Evolutionary conservation across 306 rosid species (phyloP).

Genomic region (Lathyrus oleraceus): DNA sequence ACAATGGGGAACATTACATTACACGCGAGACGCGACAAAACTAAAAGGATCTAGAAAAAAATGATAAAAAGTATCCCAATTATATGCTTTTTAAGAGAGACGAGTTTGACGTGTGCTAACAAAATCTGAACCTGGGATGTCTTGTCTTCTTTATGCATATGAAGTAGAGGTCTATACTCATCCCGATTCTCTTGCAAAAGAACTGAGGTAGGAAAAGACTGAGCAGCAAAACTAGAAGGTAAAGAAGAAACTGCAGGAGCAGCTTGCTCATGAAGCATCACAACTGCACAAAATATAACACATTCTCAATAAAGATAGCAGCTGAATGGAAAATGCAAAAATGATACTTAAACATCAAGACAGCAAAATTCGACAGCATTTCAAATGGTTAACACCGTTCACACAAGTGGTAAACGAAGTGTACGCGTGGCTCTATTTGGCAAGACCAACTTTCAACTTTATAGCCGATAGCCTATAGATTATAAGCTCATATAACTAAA

Average conservation of each 20-base stretch:
- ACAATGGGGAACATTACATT: neutral
- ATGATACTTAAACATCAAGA: neutral
- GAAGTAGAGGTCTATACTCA: conserved; percentile 59
- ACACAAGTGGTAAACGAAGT: no score
- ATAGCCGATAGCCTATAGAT: no score
- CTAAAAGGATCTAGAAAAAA: neutral
- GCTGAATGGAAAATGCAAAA: neutral
- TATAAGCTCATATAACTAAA: no score
- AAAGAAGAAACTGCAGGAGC: conserved; percentile 47
- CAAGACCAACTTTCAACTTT: no score
- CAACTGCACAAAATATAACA: conserved; percentile 46
- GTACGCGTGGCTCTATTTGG: no score
- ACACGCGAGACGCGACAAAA: neutral
- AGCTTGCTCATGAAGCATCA: conserved; percentile 62
- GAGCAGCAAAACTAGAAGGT: conserved; percentile 51
- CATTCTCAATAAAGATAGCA: conserved; percentile 24
- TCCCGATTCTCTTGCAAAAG: conserved; percentile 78
- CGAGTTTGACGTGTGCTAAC: neutral
- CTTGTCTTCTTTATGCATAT: conserved; percentile 57
- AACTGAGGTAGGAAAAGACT: conserved; percentile 69
- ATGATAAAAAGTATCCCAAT: no score
- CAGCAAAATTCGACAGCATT: neutral
- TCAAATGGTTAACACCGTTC: no score
- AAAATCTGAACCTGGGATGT: conserved; percentile 57
- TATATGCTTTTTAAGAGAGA: conserved; percentile 20